A percentile compares a stretch with the other conserved stretches of the same genome.
Conservation (phyloP, 352 stramenopile species). For the Ophiocytium majus region DNA sequence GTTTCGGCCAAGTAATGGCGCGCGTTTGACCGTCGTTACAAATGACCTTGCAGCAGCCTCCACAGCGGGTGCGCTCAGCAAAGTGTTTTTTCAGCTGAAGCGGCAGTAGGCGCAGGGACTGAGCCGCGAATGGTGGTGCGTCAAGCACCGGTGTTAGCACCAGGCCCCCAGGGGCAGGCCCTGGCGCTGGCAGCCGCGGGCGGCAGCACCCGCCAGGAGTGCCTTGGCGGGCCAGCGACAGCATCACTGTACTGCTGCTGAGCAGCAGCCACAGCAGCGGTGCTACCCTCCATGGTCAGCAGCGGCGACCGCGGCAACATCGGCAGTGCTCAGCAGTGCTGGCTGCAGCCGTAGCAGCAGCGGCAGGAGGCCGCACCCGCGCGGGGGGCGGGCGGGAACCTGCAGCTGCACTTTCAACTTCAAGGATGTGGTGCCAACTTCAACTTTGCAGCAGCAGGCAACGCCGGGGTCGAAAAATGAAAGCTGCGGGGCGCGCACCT, state of each 20-base stretch:
- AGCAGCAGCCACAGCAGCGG: not conserved
- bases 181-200: no score
- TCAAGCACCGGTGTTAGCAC: not conserved
- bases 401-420: not conserved
- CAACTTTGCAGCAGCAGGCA: slow-evolving; percentile 30
- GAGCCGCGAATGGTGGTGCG: not conserved
- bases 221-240: no score
- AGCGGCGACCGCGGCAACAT: not conserved
- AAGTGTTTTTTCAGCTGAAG: no score
- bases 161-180: no score
- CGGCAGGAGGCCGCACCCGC: not conserved
- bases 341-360: not conserved
- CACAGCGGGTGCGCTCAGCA: no score
- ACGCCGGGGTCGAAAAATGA: not conserved
- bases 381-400: not conserved
- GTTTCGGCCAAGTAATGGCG: no score
- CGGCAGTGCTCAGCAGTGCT: not conserved
- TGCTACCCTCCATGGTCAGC: not conserved
- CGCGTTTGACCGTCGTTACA: no score
- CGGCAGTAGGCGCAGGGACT: not conserved
- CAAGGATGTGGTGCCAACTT: slow-evolving; percentile 27
- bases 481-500: slow-evolving; percentile 24
- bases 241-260: no score
- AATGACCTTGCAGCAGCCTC: no score
- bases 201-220: no score